A percentile compares a stretch with the other conserved stretches of the same genome.
These are phyloP conservation scores for Chytriomyces sp. DNA, from an alignment of 192 early-diverging fungal genomes.

Conservation along the genomic window DNA sequence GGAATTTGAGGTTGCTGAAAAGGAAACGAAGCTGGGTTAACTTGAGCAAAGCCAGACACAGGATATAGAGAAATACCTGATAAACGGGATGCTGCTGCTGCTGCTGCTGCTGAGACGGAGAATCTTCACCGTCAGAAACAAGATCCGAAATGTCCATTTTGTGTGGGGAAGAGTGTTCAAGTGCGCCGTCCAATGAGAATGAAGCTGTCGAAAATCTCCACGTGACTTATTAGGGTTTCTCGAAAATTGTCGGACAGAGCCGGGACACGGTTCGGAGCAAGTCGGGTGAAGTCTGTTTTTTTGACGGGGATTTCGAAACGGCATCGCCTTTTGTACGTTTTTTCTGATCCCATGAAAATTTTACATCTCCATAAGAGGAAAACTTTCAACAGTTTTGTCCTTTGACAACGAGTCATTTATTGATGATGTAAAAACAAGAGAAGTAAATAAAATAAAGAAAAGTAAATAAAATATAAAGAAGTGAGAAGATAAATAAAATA, in stretches of 20 bases:
- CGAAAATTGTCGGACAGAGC: too few species aligned
- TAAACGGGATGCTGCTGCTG: not conserved
- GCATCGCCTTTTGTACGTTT: not conserved
- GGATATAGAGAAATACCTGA: too few species aligned
- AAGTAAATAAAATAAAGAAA: too few species aligned
- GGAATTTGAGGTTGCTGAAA: not conserved
- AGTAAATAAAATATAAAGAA: too few species aligned
- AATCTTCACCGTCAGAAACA: not conserved
- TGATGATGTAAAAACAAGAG: too few species aligned
- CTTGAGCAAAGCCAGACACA: too few species aligned
- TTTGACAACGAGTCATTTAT: not conserved
- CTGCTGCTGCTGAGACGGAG: not conserved
- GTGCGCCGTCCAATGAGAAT: too few species aligned
- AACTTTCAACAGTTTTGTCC: not conserved
- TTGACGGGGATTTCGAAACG: not conserved
- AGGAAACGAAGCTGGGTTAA: not conserved
- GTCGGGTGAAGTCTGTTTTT: too few species aligned
- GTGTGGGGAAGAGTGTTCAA: too few species aligned
- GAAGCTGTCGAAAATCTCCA: too few species aligned
- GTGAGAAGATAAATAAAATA: not conserved
- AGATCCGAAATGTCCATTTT: slow-evolving; percentile 2
- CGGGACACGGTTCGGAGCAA: too few species aligned
- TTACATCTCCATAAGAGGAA: not conserved
- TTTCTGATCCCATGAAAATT: not conserved
- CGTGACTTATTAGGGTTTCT: too few species aligned